These are phyloP conservation scores for Metarhizium album DNA, from an alignment of 2,329 filamentous ascomycete species.

Conservation along the genomic window DNA sequence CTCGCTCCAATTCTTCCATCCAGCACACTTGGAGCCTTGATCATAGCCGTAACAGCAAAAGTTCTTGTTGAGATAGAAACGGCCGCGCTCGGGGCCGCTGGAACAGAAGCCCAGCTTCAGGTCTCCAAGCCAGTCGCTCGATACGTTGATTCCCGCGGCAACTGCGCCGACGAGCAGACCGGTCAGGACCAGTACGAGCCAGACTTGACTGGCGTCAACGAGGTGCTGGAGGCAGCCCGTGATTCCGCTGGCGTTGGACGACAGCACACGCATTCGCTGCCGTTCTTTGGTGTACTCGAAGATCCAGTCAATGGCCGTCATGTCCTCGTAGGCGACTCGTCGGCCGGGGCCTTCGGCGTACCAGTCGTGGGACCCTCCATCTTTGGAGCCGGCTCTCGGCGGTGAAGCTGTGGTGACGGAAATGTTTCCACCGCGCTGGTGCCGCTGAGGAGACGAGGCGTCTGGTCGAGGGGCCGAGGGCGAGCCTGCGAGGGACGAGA, in stretches of 20 bases:
- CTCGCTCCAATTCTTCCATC: conserved; percentile 79
- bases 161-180: conserved; percentile 75
- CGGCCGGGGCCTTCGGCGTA: conserved; percentile 80
- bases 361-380: conserved; percentile 59
- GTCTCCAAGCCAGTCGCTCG: conserved; percentile 87
- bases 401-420: conserved; percentile 9
- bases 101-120: conserved; percentile 84
- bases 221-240: conserved; percentile 63
- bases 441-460: background rate
- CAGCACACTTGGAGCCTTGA: conserved; percentile 67
- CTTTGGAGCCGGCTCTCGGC: conserved; percentile 25
- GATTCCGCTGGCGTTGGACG: conserved; percentile 57
- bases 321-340: conserved; percentile 87
- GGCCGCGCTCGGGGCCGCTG: conserved; percentile 61
- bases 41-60: conserved; percentile 95
- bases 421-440: background rate
- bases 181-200: conserved; percentile 78
- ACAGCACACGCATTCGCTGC: conserved; percentile 70
- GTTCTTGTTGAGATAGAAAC: conserved; percentile 79
- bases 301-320: conserved; percentile 98
- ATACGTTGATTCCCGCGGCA: conserved; percentile 81
- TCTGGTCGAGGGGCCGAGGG: conserved; percentile 1
- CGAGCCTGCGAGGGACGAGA: conserved; percentile 35
- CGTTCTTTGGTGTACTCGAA: conserved; percentile 97
- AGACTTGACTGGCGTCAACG: conserved; percentile 80